Conservation (phyloP, 108 stramenopile genomes). For the Mayamaea pseudoterrestris region DNA sequence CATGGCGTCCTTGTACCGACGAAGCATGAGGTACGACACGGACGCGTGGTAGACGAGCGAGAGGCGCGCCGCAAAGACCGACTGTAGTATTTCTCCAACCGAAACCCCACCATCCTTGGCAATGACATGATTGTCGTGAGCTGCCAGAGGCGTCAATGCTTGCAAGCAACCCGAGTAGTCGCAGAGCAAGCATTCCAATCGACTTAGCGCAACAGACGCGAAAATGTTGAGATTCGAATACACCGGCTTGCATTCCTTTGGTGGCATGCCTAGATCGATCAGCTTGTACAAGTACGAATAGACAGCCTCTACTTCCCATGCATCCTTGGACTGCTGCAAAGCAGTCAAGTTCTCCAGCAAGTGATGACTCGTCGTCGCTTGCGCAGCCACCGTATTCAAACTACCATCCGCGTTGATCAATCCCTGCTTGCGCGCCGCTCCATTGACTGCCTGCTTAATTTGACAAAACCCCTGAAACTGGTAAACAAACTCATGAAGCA, state of each 20-base stretch:
- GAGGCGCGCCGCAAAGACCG: slow-evolving; percentile 73
- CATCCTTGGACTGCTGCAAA: slow-evolving; percentile 50
- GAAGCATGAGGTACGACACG: slow-evolving; percentile 85
- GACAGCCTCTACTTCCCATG: slow-evolving; percentile 92
- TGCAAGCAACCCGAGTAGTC: slow-evolving; percentile 80
- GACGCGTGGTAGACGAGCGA: slow-evolving; percentile 91
- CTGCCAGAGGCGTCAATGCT: slow-evolving; percentile 38
- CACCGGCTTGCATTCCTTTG: slow-evolving; percentile 29
- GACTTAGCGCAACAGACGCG: slow-evolving; percentile 77
- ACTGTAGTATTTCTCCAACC: background rate
- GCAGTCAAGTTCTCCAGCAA: slow-evolving; percentile 53
- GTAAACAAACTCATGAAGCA: slow-evolving; percentile 98
- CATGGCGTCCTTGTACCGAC: slow-evolving; percentile 89
- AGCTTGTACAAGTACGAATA: slow-evolving; percentile 84
- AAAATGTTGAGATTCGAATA: slow-evolving; percentile 89
- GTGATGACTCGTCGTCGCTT: slow-evolving; percentile 35
- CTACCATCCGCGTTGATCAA: slow-evolving; percentile 7
- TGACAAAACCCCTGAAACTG: slow-evolving; percentile 98
- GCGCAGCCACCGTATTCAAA: slow-evolving; percentile 5
- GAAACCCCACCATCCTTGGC: background rate
- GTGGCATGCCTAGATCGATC: slow-evolving; percentile 45
- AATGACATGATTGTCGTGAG: slow-evolving; percentile 9
- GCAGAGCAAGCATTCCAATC: slow-evolving; percentile 92
- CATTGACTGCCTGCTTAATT: slow-evolving; percentile 68
- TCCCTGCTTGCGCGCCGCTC: slow-evolving; percentile 41